Conservation (phyloP, 2,329 filamentous ascomycete species). For the Eurotiales sp. region DNA sequence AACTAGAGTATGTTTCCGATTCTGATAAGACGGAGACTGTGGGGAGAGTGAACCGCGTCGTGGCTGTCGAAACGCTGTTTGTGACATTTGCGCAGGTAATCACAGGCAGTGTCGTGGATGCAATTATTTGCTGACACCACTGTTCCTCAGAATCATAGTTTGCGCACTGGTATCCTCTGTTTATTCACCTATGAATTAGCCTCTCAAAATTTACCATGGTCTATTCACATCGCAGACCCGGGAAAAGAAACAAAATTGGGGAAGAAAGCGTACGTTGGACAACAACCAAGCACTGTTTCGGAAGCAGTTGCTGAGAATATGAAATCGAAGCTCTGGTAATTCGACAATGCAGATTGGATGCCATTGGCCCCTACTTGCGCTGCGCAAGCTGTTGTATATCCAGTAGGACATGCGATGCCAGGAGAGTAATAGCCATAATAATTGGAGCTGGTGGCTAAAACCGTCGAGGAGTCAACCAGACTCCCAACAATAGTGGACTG, state of each 20-base stretch:
- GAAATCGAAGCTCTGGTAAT: constrained; percentile 1
- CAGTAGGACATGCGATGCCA: constrained; percentile 1
- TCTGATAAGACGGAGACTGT: neutral
- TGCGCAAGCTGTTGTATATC: constrained; percentile 9
- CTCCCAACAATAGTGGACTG: neutral
- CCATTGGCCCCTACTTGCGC: constrained; percentile 1
- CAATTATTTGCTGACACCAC: constrained; percentile 1
- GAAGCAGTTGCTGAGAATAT: neutral
- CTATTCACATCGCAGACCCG: neutral
- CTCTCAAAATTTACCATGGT: neutral
- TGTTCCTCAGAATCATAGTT: neutral
- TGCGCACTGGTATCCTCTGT: constrained; percentile 1
- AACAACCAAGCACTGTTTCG: constrained; percentile 8
- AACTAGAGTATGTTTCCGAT: neutral
- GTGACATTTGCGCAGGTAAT: constrained; percentile 1
- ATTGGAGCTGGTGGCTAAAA: neutral
- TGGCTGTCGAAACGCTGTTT: neutral
- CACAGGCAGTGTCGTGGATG: neutral
- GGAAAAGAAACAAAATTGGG: too few species aligned
- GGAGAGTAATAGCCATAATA: constrained; percentile 6
- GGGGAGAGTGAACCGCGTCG: neutral
- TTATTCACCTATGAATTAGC: neutral
- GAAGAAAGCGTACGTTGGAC: constrained; percentile 4
- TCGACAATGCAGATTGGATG: neutral
- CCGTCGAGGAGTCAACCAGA: neutral